A percentile compares a stretch with the other conserved stretches of the same genome.
These are phyloP conservation scores for Nepenthes gracilis DNA, from an alignment of 148 eudicot species.

Conservation along the genomic window DNA sequence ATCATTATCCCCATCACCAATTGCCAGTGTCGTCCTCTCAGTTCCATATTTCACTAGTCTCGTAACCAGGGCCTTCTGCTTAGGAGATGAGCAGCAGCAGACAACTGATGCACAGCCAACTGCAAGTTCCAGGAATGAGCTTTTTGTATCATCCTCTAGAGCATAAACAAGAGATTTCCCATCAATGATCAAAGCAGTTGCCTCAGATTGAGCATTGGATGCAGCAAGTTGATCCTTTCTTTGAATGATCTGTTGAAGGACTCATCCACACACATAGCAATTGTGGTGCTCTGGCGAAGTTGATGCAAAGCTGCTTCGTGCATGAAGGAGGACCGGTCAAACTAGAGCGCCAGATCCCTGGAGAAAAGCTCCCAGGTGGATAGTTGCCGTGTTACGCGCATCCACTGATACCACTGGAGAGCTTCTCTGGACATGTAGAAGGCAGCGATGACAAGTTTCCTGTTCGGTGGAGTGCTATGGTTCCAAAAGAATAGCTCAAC, in stretches of 20 bases:
- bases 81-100: conserved; percentile 94
- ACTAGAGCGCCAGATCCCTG: too few relatives aligned
- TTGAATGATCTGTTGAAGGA: conserved; percentile 48
- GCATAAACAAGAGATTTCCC: conserved; percentile 90
- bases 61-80: conserved; percentile 91
- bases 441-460: too few relatives aligned
- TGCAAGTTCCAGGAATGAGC: conserved; percentile 63
- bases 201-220: conserved; percentile 39
- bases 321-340: too few relatives aligned
- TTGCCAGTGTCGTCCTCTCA: conserved; percentile 68
- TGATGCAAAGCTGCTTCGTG: too few relatives aligned
- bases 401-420: too few relatives aligned
- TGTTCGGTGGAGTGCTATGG: too few relatives aligned
- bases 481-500: too few relatives aligned
- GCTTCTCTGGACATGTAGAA: too few relatives aligned
- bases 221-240: conserved; percentile 42
- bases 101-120: conserved; percentile 82
- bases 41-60: conserved; percentile 69
- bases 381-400: too few relatives aligned
- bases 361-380: too few relatives aligned
- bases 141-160: conserved; percentile 50
- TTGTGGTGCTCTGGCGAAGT: too few relatives aligned
- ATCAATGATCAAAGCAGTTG: conserved; percentile 81
- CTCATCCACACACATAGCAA: conserved; percentile 16
- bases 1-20: conserved; percentile 95